Percentiles rank a stretch among this genome's conserved stretches.
These are phyloP conservation scores for Malassezia restricta DNA, from an alignment of 1,284 basidiomycete genomes.

Conservation along the genomic window DNA sequence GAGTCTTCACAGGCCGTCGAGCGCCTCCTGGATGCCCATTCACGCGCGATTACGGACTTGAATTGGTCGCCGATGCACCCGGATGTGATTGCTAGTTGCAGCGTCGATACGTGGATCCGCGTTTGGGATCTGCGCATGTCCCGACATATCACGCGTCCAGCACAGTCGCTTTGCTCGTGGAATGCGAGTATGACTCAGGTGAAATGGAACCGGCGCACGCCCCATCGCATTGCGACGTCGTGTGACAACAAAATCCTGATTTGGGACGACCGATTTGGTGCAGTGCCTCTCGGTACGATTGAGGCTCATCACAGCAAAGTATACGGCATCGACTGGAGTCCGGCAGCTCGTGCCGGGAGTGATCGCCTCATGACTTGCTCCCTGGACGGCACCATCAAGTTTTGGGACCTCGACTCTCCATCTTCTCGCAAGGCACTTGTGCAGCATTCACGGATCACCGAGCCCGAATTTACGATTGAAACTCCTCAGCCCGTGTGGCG, in stretches of 20 bases:
- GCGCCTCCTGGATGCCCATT: constrained; percentile 36
- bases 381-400: constrained; percentile 43
- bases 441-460: constrained; percentile 31
- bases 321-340: constrained; percentile 44
- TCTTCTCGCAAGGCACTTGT: constrained; percentile 29
- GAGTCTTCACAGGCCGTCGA: constrained; percentile 17
- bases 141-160: constrained; percentile 22
- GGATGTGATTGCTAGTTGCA: constrained; percentile 38
- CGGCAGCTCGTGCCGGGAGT: constrained; percentile 28
- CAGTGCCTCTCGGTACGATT: constrained; percentile 28
- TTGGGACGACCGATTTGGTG: constrained; percentile 42
- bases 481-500: constrained; percentile 88
- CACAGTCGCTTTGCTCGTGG: constrained; percentile 41
- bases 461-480: constrained; percentile 51
- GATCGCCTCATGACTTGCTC: constrained; percentile 42
- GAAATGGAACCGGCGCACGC: constrained; percentile 32
- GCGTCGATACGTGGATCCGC: constrained; percentile 45
- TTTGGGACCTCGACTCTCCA: constrained; percentile 31
- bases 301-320: constrained; percentile 42
- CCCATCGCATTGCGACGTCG: constrained; percentile 27
- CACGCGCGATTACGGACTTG: constrained; percentile 44
- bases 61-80: constrained; percentile 44
- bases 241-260: constrained; percentile 43
- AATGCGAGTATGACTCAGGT: constrained; percentile 43
- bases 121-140: constrained; percentile 42